Evolutionary conservation across 495 filamentous ascomycete genomes (phyloP).

Genomic region (Podospora comata): DNA sequence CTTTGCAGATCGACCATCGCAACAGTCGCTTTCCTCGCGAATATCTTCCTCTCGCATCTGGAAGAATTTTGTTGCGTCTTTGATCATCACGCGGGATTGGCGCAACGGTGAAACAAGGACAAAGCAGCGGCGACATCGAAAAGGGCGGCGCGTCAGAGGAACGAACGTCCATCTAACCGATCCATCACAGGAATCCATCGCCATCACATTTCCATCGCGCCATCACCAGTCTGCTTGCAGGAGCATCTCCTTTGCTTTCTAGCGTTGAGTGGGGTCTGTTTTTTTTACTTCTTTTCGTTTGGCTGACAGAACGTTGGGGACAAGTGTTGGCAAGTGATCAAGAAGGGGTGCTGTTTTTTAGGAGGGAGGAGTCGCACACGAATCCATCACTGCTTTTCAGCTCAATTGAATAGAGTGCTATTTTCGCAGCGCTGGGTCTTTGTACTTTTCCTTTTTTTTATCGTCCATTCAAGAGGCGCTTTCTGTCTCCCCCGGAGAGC

Average conservation of each 20-base stretch:
- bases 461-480: constrained; percentile 34
- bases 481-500: constrained; percentile 47
- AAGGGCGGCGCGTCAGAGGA: neutral
- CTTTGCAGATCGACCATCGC: neutral
- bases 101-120: neutral
- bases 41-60: neutral
- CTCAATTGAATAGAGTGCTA: constrained; percentile 28
- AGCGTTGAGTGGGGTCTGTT: constrained; percentile 10
- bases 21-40: neutral
- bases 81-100: neutral
- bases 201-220: neutral
- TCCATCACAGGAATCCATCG: constrained; percentile 8
- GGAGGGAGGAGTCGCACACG: constrained; percentile 19
- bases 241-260: constrained; percentile 1
- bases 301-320: constrained; percentile 27
- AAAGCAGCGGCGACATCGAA: neutral
- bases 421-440: constrained; percentile 30
- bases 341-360: constrained; percentile 28
- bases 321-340: constrained; percentile 22
- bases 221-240: constrained; percentile 9
- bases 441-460: constrained; percentile 38
- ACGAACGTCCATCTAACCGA: neutral
- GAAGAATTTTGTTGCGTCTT: neutral
- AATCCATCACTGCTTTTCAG: constrained; percentile 26
- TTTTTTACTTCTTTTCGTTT: constrained; percentile 12